Evolutionary conservation across 192 early-diverging fungal species (phyloP), one percentile per base, ranked within the genome.

Genomic region (Coemansia sp.): DNA sequence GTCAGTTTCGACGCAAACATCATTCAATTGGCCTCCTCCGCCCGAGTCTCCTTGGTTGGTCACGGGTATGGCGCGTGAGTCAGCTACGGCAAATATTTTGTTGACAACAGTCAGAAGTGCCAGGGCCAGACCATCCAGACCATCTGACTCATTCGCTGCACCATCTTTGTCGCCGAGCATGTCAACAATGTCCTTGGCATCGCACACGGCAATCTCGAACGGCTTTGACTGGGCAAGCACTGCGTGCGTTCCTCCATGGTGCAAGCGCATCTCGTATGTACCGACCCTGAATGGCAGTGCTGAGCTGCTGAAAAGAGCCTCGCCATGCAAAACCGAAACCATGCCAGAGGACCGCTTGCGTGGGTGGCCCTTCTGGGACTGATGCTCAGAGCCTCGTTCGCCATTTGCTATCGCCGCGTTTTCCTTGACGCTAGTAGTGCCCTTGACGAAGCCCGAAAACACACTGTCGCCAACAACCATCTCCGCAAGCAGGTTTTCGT

Each of bases 251-350:
- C 91, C 91, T 74, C 95, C 91, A 58, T 94, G 91, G 78, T 99
- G 97, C 75, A 95, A 90, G 27, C 97, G 87, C 74, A 94, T 90
- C 81, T 98, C 96, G 73, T 95, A 99, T 0, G 84, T 89, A 18
- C 97, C 97, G 33, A 89, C 75, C 71, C 89, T 85, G 92, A 96
- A 98, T 10, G 95, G 95, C 44, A 97, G 61, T 4, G 87, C 75
- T 9, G 88, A 75, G 43, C 90, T 87, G 46, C 80, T 67, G 67
- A 97, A 97, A 11, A 87, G 70, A 3, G 94, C 84, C 3, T 70
- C 74, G 12, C 93, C 93, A 3, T 71, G 70, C 16, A 79, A 53
- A 1, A 75, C 58, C 16, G 63, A 18, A 15, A 66, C 63, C 12
- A 41, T 16, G 15, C 62, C 57, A 20, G 64, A n/a, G 7, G 63